These are phyloP conservation scores for Fabrea salina DNA, from an alignment of 169 alveolate species.

Conservation along the genomic window DNA sequence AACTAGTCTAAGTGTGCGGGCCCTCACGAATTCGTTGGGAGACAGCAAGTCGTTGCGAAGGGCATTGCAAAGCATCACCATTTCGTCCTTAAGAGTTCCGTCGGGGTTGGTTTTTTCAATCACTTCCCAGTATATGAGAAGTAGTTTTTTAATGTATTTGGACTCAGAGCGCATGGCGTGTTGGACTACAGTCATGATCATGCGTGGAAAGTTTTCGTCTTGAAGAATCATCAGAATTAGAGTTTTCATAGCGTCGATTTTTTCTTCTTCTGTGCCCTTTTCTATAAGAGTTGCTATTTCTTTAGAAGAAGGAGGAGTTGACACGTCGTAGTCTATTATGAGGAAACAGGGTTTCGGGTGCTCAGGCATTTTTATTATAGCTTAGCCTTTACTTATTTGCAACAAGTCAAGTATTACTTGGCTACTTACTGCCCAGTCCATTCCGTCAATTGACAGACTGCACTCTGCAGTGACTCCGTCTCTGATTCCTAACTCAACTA, in stretches of 20 bases:
- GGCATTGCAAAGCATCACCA: conserved; percentile 95
- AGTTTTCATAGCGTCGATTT: conserved; percentile 61
- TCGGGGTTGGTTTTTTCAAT: conserved; percentile 92
- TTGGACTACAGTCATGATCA: conserved; percentile 74
- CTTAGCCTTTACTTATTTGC: too few relatives aligned
- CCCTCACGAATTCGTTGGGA: conserved; percentile 96
- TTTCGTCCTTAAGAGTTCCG: conserved; percentile 95
- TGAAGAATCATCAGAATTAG: conserved; percentile 71
- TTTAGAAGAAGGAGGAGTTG: not conserved
- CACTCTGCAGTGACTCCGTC: conserved; percentile 41
- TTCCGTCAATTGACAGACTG: conserved; percentile 32
- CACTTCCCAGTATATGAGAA: conserved; percentile 93
- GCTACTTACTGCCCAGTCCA: too few relatives aligned
- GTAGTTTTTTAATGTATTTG: conserved; percentile 87
- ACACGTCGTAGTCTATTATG: conserved; percentile 31
- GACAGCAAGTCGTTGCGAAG: conserved; percentile 92
- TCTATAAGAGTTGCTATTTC: conserved; percentile 19
- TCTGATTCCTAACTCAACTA: conserved; percentile 16
- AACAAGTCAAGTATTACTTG: too few relatives aligned
- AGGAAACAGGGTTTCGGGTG: conserved; percentile 28
- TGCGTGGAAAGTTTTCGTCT: conserved; percentile 73
- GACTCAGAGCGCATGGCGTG: conserved; percentile 65
- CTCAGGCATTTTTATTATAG: conserved; percentile 29
- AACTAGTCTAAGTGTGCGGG: conserved; percentile 92
- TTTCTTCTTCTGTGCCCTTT: conserved; percentile 31